These are phyloP conservation scores for Penicillium diatomitis DNA, from an alignment of 495 filamentous ascomycete species.

Conservation along the genomic window DNA sequence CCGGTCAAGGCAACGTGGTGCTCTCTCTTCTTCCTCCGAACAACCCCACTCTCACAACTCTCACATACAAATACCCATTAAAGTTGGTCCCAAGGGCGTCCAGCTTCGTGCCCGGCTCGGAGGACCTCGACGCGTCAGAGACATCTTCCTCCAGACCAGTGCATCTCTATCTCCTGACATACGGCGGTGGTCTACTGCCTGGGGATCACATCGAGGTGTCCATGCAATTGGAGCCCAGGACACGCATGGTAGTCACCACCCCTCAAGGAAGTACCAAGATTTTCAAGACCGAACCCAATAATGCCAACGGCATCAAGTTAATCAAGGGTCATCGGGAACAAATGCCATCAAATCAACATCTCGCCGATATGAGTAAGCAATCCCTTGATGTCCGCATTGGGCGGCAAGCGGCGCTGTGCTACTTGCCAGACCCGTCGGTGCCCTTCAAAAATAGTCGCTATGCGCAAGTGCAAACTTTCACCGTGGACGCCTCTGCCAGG, in stretches of 20 bases:
- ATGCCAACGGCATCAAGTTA: conserved; percentile 10
- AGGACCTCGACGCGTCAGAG: conserved; percentile 17
- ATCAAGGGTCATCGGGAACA: conserved; percentile 23
- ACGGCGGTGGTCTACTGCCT: conserved; percentile 86
- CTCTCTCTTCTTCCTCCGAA: conserved; percentile 63
- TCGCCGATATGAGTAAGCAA: conserved; percentile 56
- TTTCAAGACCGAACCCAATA: conserved; percentile 61
- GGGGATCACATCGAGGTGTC: conserved; percentile 71
- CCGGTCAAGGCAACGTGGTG: conserved; percentile 71
- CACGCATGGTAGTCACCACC: conserved; percentile 75
- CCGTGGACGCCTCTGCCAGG: conserved; percentile 46
- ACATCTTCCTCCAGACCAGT: conserved; percentile 30
- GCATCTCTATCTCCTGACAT: conserved; percentile 82
- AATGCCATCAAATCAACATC: conserved; percentile 14
- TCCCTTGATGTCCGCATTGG: conserved; percentile 53
- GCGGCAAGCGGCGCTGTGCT: conserved; percentile 60
- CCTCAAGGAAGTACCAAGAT: conserved; percentile 90
- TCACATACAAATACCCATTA: conserved; percentile 87
- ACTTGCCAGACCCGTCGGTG: conserved; percentile 91
- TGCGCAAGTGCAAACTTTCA: conserved; percentile 71
- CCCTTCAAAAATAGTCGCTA: conserved; percentile 76
- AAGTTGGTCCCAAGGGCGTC: conserved; percentile 70
- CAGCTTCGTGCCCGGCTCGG: conserved; percentile 30
- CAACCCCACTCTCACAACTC: conserved; percentile 58
- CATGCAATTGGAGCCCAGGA: conserved; percentile 51